A percentile compares a stretch with the other conserved stretches of the same genome.
Evolutionary conservation across 148 eudicot species (phyloP).

Genomic region (Cornus controversa): DNA sequence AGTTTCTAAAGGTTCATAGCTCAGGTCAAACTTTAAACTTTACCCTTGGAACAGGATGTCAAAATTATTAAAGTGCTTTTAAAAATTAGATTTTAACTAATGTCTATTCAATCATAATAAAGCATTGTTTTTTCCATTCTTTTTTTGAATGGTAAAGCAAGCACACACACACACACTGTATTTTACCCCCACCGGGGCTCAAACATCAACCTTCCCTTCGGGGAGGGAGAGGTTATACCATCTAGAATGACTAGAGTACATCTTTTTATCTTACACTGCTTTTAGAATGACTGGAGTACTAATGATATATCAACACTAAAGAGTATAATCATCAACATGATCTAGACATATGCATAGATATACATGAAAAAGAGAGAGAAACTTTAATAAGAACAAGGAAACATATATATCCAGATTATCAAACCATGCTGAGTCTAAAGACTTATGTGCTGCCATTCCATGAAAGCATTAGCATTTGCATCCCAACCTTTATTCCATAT

Average conservation of each 20-base stretch:
- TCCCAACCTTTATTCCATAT: not conserved
- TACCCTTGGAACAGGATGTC: too few relatives aligned
- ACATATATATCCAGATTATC: not conserved
- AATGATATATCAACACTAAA: not conserved
- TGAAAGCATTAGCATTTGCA: not conserved
- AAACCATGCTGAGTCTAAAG: not conserved
- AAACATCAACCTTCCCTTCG: too few relatives aligned
- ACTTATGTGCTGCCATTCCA: not conserved
- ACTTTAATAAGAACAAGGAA: too few relatives aligned
- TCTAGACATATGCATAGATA: not conserved
- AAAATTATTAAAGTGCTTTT: not conserved
- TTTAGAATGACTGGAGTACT: not conserved
- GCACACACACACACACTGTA: too few relatives aligned
- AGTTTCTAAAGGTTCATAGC: too few relatives aligned
- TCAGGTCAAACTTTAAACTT: too few relatives aligned
- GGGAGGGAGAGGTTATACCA: too few relatives aligned
- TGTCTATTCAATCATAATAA: not conserved
- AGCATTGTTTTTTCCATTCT: not conserved
- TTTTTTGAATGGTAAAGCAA: too few relatives aligned
- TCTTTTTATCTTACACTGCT: not conserved
- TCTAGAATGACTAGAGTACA: too few relatives aligned
- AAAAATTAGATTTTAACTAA: not conserved
- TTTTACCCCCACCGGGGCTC: too few relatives aligned
- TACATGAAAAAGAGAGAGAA: not conserved
- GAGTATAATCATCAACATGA: not conserved